Evolutionary conservation across 2,329 filamentous ascomycete genomes (phyloP).

Genomic region (Harringtonia aguacate): DNA sequence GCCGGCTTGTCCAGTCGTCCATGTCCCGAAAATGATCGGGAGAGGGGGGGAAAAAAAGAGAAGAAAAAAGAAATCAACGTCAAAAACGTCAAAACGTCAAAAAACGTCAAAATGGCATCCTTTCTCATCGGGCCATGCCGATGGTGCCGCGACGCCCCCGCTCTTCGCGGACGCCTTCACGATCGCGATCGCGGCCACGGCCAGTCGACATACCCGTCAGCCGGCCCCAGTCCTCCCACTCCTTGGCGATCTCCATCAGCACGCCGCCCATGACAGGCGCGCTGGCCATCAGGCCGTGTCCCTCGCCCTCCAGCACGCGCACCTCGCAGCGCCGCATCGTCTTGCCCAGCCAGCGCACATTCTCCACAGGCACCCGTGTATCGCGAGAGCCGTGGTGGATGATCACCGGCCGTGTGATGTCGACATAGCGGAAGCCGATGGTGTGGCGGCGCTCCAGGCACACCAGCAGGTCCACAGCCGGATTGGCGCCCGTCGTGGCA

Average conservation of each 20-base stretch:
- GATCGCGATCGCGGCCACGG: constrained; percentile 7
- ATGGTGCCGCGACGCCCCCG: constrained; percentile 14
- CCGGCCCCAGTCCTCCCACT: constrained; percentile 83
- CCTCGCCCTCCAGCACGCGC: constrained; percentile 78
- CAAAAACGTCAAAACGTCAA: background rate
- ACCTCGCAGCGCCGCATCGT: constrained; percentile 92
- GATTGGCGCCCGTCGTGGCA: constrained; percentile 83
- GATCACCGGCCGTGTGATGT: constrained; percentile 82
- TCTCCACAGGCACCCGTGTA: constrained; percentile 85
- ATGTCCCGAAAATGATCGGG: too few relatives aligned
- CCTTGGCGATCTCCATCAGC: constrained; percentile 85
- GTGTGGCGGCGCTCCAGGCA: constrained; percentile 84
- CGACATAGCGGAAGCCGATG: constrained; percentile 94
- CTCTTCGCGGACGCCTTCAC: constrained; percentile 12
- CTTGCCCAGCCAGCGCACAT: constrained; percentile 88
- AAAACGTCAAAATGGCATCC: background rate
- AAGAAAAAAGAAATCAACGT: background rate
- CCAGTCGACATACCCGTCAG: constrained; percentile 29
- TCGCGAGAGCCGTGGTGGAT: constrained; percentile 92
- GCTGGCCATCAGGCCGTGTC: constrained; percentile 92
- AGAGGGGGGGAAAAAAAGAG: too few relatives aligned
- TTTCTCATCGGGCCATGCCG: constrained; percentile 1
- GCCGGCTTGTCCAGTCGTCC: too few relatives aligned
- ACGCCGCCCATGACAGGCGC: constrained; percentile 87
- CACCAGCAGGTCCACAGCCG: constrained; percentile 83